Percentiles rank a stretch among this genome's conserved stretches.
phyloP scores from a whole-genome alignment of 768 basidiomycete species.

The Lactarius hatsudake region DNA sequence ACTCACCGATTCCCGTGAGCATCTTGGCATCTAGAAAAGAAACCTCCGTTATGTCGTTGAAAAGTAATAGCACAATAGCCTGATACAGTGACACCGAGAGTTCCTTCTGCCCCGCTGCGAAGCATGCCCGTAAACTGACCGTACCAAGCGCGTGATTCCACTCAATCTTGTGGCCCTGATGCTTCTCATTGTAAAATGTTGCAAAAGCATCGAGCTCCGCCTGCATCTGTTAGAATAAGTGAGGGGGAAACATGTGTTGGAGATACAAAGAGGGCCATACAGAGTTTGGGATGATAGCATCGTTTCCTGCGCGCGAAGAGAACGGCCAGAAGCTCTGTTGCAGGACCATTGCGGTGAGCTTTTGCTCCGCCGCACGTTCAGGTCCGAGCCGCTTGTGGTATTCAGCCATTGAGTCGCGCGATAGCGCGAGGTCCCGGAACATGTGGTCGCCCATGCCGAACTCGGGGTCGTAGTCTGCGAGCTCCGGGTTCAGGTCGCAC shows the following conservation, averaged over 20 bases:
- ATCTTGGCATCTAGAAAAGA: constrained; percentile 65
- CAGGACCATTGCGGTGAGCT: constrained; percentile 76
- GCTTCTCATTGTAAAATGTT: constrained; percentile 73
- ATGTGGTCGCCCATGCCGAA: constrained; percentile 93
- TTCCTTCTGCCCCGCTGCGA: constrained; percentile 73
- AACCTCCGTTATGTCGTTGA: constrained; percentile 66
- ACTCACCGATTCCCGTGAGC: constrained; percentile 70
- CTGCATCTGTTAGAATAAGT: constrained; percentile 58
- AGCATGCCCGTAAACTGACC: constrained; percentile 68
- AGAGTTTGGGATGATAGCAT: constrained; percentile 56
- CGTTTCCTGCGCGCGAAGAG: constrained; percentile 45
- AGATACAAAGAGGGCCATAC: constrained; percentile 27
- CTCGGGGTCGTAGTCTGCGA: constrained; percentile 87
- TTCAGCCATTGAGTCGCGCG: constrained; percentile 67
- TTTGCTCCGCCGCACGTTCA: constrained; percentile 38
- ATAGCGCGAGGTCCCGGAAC: constrained; percentile 87
- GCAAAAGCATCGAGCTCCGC: constrained; percentile 59
- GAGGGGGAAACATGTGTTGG: background rate
- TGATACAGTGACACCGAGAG: constrained; percentile 90
- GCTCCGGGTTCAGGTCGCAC: background rate
- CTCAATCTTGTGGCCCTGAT: constrained; percentile 69
- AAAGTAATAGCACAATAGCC: constrained; percentile 78
- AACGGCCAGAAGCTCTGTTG: constrained; percentile 91
- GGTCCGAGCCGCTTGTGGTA: constrained; percentile 46
- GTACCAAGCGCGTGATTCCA: constrained; percentile 91